Conservation (phyloP, 2,329 filamentous ascomycete genomes). For the Keithomyces neogunnii region DNA sequence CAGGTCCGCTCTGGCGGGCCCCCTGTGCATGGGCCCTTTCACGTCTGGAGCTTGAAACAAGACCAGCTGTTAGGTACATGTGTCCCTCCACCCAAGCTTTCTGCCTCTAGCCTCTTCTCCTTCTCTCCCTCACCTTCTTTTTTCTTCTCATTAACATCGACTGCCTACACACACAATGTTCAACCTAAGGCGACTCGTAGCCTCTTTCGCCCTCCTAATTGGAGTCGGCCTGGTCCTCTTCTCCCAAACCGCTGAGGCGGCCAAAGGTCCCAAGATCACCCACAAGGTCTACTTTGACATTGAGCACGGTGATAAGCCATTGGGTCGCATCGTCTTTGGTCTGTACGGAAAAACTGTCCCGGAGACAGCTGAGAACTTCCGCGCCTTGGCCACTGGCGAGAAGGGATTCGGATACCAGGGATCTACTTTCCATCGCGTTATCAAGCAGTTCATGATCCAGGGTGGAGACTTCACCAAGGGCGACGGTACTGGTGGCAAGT, state of each 20-base stretch:
- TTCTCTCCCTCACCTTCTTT: background rate
- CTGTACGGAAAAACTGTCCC: conserved; percentile 84
- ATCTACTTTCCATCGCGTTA: conserved; percentile 81
- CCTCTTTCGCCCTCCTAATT: conserved; percentile 67
- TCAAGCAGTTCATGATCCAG: conserved; percentile 89
- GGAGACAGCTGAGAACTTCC: conserved; percentile 66
- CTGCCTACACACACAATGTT: conserved; percentile 57
- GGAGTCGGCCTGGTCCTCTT: conserved; percentile 69
- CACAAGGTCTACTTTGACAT: conserved; percentile 92
- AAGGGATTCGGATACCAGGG: conserved; percentile 79
- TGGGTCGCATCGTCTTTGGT: conserved; percentile 72
- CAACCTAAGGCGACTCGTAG: conserved; percentile 60
- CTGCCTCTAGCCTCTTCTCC: background rate
- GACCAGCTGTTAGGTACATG: conserved; percentile 8
- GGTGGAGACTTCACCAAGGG: conserved; percentile 80
- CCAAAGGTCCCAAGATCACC: conserved; percentile 90
- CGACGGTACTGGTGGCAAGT: conserved; percentile 79
- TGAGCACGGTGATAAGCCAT: conserved; percentile 60
- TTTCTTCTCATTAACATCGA: conserved; percentile 39
- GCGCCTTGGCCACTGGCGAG: conserved; percentile 74
- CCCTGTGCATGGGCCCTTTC: background rate
- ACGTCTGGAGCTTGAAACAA: conserved; percentile 10
- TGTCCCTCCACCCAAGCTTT: conserved; percentile 8
- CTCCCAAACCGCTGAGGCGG: conserved; percentile 62
- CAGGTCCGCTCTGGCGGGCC: background rate